Evolutionary conservation across 495 filamentous ascomycete species (phyloP).

Genomic region (Rhizodiscina lignyota): DNA sequence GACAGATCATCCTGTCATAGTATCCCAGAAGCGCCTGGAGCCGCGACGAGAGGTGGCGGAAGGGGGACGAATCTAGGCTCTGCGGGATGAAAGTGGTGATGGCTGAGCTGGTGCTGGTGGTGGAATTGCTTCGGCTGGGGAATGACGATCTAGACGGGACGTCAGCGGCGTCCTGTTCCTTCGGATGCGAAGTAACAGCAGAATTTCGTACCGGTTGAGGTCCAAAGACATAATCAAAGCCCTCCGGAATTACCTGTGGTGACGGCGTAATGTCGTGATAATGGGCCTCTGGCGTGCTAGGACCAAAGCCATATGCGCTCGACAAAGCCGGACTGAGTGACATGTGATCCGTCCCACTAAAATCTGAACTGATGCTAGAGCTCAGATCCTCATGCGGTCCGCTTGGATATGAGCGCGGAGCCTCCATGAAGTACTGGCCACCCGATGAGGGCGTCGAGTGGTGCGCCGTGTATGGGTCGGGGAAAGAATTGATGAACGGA

Average conservation of each 20-base stretch:
- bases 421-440: constrained; percentile 10
- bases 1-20: constrained; percentile 80
- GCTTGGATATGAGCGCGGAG: constrained; percentile 13
- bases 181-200: too few species aligned
- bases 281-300: too few species aligned
- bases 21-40: constrained; percentile 50
- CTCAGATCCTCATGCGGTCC: constrained; percentile 16
- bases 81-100: constrained; percentile 16
- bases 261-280: too few species aligned
- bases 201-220: background rate
- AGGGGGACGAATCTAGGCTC: constrained; percentile 8
- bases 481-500: constrained; percentile 10
- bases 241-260: too few species aligned
- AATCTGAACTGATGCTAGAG: constrained; percentile 21
- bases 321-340: constrained; percentile 9
- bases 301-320: constrained; percentile 8
- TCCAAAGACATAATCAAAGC: background rate
- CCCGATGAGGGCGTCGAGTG: constrained; percentile 13
- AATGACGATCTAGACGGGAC: background rate
- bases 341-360: constrained; percentile 15
- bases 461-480: constrained; percentile 7
- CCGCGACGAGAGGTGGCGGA: constrained; percentile 28
- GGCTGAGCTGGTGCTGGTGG: constrained; percentile 14
- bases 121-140: background rate
- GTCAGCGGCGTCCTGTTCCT: constrained; percentile 2